Evolutionary conservation across 768 basidiomycete species (phyloP), one percentile per base, ranked within the genome.

Genomic region (Dacryopinax primogenitus): DNA sequence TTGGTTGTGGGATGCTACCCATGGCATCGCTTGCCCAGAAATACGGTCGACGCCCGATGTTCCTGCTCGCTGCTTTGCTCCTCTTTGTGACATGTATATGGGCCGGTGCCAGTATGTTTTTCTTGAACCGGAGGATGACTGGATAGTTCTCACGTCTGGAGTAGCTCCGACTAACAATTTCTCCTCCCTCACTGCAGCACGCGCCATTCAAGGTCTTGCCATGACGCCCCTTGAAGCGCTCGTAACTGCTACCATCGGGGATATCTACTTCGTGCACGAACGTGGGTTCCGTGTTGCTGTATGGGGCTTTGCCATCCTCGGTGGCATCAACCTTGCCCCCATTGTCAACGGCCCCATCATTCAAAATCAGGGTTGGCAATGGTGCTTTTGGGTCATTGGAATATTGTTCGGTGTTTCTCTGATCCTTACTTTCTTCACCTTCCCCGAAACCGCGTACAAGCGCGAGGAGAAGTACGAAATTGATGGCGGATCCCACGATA

Each of bases 331-430:
- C 65, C 76, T 78, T 21, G 77, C 78, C 0, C 78, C 79, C 0
- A 69, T 80, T 36, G 72, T 81, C n/a, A 79, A 78, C 67, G 78
- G 79, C 66, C 78, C 78, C 68, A 78, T 80, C n/a, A 75, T 79
- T 15, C 74, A 77, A 64, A 78, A 65, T 63, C 76, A 28, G 74
- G 78, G 77, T 74, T 78, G 77, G 76, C 71, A 77, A 62, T 76
- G 76, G 75, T 77, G 77, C 18, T 81, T 80, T 69, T 81, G 79
- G 79, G 77, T 79, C 66, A 76, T 80, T n/a, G 73, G 74, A 32
- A 80, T 80, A 47, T 75, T 77, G 1, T 71, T 78, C 21, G 78
- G 79, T 7, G 65, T 80, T 15, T 71, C 71, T 3, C 68, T 76
- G 11, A 45, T 78, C n/a, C 64, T 74, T 6, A 74, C 79, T 1